Evolutionary conservation across 2,329 filamentous ascomycete species (phyloP), one percentile per base, ranked within the genome.

Genomic region (Curvularia sp.): DNA sequence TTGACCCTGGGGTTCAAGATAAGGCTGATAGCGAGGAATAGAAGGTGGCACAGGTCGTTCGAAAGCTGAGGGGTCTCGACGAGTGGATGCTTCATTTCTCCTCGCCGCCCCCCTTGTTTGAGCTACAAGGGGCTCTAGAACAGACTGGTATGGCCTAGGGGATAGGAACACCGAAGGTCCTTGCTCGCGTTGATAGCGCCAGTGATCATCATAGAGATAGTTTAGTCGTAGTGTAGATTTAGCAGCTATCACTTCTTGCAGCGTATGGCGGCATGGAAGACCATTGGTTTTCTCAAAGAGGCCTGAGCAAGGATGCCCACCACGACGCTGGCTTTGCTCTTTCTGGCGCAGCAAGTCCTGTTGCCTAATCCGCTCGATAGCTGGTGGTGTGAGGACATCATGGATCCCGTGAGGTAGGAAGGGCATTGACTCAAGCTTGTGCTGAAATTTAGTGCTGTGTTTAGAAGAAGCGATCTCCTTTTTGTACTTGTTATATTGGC

Each of bases 281-380:
- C 57, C 47, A 12, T 59, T 55, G 1, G 42, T 55, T 49, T 59
- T 59, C 36, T 55, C 47, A 23, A 59, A 59, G 13, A 55, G 46
- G 48, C 57, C 52, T 30, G 52, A 51, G 49, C 32, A 55, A 55
- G 52, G 30, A 19, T 53, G 41, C 19, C 50, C 15, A 30, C 49
- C 28, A 28, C 18, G 45, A 50, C 41, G 53, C 23, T 59, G 57
- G 18, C 36, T 34, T 19, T 55, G 52, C 51, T 61, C 59, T 49
- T 62, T 59, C 56, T 59, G 52, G 52, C 52, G 49, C 3, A 62
- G 49, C 9, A 62, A 34, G 28, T 62, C 52, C 34, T 59, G 46
- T 62, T 62, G 55, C 36, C 49, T 59, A 21, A 62, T 59, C 18
- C 55, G 55, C 55, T 59, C 53, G 25, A 59, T 62, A 0, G 59